These are phyloP conservation scores for Sporothrix brunneoviolacea DNA, from an alignment of 2,329 filamentous ascomycete genomes.

Conservation along the genomic window DNA sequence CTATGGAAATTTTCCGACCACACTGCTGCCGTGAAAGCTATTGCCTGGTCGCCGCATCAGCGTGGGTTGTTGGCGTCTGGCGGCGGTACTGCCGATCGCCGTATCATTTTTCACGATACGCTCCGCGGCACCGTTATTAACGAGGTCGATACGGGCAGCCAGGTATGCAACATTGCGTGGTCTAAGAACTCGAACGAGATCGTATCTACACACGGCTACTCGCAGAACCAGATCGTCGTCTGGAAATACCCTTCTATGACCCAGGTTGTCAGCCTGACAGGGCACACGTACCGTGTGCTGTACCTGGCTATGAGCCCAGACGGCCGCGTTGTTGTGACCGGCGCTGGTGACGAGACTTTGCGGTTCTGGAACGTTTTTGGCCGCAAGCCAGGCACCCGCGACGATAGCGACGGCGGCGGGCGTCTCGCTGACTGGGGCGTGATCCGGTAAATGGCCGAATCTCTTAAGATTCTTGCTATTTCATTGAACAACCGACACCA, in stretches of 20 bases:
- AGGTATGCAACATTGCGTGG: conserved; percentile 98
- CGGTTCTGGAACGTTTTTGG: conserved; percentile 97
- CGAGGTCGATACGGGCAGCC: conserved; percentile 91
- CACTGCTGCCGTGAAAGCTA: conserved; percentile 92
- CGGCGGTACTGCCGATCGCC: conserved; percentile 88
- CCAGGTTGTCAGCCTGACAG: conserved; percentile 89
- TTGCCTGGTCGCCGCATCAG: conserved; percentile 96
- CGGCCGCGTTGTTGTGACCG: conserved; percentile 87
- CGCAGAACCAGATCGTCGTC: conserved; percentile 96
- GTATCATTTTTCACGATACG: conserved; percentile 98
- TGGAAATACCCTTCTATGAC: conserved; percentile 99
- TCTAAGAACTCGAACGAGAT: conserved; percentile 97
- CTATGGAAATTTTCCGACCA: conserved; percentile 93
- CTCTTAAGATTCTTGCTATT: no score
- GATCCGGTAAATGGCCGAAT: conserved; percentile 54
- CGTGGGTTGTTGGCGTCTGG: conserved; percentile 90
- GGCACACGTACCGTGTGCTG: conserved; percentile 86
- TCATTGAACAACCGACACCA: no score
- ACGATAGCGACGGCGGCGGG: conserved; percentile 56
- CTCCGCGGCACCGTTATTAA: conserved; percentile 72
- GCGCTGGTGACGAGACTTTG: conserved; percentile 91
- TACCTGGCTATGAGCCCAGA: conserved; percentile 98
- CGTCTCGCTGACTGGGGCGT: conserved; percentile 74
- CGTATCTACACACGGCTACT: conserved; percentile 93
- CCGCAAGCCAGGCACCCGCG: conserved; percentile 64